Evolutionary conservation across 2,329 filamentous ascomycete species (phyloP).

Genomic region (Colletotrichum sp.): DNA sequence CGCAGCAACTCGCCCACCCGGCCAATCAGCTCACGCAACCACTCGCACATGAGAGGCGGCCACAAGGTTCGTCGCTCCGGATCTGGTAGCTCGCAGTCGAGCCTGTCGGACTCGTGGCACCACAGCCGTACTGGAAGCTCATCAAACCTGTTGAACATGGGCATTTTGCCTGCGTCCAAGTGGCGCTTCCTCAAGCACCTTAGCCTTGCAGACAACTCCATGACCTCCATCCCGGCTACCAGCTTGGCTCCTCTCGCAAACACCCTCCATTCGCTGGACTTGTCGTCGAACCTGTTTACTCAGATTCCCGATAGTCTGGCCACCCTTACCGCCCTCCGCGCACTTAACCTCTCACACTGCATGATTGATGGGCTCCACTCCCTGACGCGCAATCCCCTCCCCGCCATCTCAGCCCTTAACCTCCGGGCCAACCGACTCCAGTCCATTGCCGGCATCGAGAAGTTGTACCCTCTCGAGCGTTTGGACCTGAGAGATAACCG

Average conservation of each 20-base stretch:
- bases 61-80: conserved; percentile 85
- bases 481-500: conserved; percentile 91
- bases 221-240: conserved; percentile 78
- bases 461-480: conserved; percentile 84
- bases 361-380: conserved; percentile 97
- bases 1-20: conserved; percentile 84
- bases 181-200: conserved; percentile 96
- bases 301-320: conserved; percentile 92
- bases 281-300: conserved; percentile 92
- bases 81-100: conserved; percentile 92
- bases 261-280: conserved; percentile 88
- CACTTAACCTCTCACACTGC: conserved; percentile 92
- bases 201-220: conserved; percentile 87
- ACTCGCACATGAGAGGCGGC: conserved; percentile 69
- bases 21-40: conserved; percentile 76
- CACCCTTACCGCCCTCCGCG: conserved; percentile 83
- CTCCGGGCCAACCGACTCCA: conserved; percentile 86
- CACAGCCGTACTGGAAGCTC: conserved; percentile 70
- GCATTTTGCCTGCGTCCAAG: conserved; percentile 81
- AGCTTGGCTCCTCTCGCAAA: conserved; percentile 85
- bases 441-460: conserved; percentile 89
- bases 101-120: conserved; percentile 69
- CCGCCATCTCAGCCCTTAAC: conserved; percentile 92
- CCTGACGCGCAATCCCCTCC: conserved; percentile 82
- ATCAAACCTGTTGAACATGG: conserved; percentile 75